Evolutionary conservation across 2,329 filamentous ascomycete genomes (phyloP).

Genomic region (Ceratocystiopsis minuta): DNA sequence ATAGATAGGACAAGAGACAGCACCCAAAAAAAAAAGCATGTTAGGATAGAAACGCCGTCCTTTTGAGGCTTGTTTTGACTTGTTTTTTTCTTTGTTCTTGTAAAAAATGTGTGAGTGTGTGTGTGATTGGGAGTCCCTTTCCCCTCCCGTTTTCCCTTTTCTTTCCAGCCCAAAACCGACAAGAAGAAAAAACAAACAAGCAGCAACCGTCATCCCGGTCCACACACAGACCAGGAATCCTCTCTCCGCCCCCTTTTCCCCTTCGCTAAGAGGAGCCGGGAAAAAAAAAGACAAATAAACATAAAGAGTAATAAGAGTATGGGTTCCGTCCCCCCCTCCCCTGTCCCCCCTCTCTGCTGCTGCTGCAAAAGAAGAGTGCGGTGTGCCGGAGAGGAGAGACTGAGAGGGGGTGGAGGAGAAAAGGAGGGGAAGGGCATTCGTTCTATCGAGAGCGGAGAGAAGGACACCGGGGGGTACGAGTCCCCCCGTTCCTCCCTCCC

Average conservation of each 20-base stretch:
- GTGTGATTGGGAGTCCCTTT: not conserved
- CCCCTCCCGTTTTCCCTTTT: not conserved
- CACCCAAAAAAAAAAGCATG: not conserved
- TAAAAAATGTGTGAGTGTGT: too few species aligned
- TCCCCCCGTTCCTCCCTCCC: too few species aligned
- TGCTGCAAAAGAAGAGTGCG: not conserved
- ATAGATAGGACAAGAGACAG: not conserved
- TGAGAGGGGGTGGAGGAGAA: not conserved
- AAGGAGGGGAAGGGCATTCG: not conserved
- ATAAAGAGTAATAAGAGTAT: not conserved
- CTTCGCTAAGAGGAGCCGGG: not conserved
- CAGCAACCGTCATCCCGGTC: too few species aligned
- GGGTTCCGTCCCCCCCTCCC: not conserved
- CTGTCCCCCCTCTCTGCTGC: not conserved
- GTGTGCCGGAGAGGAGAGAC: not conserved
- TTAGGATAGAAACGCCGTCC: not conserved
- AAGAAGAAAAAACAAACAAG: too few species aligned
- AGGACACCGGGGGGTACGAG: not conserved
- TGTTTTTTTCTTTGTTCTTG: slow-evolving; percentile 1
- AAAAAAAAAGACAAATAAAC: not conserved
- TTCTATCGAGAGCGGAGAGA: not conserved
- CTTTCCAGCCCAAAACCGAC: not conserved
- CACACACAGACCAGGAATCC: too few species aligned
- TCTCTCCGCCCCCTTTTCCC: not conserved
- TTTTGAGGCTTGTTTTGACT: not conserved